A percentile compares a stretch with the other conserved stretches of the same genome.
phyloP scores from a whole-genome alignment of 257 asterid genomes.

The Forsythia suspensa region DNA sequence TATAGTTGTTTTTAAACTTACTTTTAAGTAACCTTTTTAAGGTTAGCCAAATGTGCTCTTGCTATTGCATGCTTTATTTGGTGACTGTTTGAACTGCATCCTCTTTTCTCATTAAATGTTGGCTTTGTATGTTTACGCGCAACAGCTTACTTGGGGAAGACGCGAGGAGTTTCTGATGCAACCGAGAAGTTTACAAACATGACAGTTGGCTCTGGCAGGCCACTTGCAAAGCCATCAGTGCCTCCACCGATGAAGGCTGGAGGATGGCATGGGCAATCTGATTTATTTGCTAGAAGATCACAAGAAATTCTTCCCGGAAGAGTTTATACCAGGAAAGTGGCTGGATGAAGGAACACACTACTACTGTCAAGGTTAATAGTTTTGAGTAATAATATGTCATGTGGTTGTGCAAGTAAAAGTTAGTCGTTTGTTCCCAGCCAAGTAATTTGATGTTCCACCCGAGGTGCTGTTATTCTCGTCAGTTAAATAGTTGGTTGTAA shows the following conservation, averaged over 20 bases:
- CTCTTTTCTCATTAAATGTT: background rate
- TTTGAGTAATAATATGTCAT: background rate
- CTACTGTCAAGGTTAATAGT: no score
- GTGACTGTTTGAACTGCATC: no score
- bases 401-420: background rate
- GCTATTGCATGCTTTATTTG: no score
- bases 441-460: background rate
- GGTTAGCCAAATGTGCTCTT: no score
- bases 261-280: slow-evolving; percentile 79
- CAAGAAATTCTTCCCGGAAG: slow-evolving; percentile 66
- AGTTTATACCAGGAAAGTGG: slow-evolving; percentile 67
- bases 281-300: slow-evolving; percentile 48
- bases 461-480: background rate
- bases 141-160: slow-evolving; percentile 36
- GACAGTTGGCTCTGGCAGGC: slow-evolving; percentile 42
- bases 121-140: slow-evolving; percentile 4
- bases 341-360: slow-evolving; percentile 47
- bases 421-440: background rate
- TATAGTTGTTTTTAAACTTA: background rate
- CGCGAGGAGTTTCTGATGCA: slow-evolving; percentile 45
- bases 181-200: slow-evolving; percentile 54
- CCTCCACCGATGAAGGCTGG: slow-evolving; percentile 93
- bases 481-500: background rate
- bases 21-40: no score
- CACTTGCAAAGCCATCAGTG: slow-evolving; percentile 39